phyloP scores from a whole-genome alignment of 352 stramenopile genomes.

The Globisporangium irregulare region DNA sequence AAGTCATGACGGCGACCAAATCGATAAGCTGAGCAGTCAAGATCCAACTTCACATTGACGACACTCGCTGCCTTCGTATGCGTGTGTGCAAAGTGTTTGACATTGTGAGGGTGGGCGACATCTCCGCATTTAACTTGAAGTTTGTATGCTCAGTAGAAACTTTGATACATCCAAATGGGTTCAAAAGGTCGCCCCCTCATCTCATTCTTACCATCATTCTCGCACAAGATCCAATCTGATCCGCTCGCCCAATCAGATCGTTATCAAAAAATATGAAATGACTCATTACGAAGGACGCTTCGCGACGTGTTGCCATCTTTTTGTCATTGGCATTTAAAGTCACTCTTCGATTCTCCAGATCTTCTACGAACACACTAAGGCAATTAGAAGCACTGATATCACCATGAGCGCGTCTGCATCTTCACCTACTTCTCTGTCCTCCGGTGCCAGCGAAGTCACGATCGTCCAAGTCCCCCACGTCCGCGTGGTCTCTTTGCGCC shows the following conservation, averaged over 20 bases:
- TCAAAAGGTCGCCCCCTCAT: background rate
- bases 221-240: no score
- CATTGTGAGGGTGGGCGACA: background rate
- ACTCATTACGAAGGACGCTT: background rate
- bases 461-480: conserved; percentile 7
- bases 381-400: background rate
- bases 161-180: background rate
- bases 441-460: background rate
- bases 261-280: background rate
- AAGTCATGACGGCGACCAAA: background rate
- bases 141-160: background rate
- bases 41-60: background rate
- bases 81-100: no score
- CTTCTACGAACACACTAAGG: background rate
- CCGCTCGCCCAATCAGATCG: no score
- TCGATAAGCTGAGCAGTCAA: background rate
- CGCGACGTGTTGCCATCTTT: background rate
- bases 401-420: background rate
- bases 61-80: background rate
- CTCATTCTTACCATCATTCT: background rate
- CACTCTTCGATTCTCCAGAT: background rate
- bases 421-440: background rate
- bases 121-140: background rate
- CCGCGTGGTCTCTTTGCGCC: conserved; percentile 36
- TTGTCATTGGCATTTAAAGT: background rate